These are phyloP conservation scores for Raffaelea arxii DNA, from an alignment of 2,329 filamentous ascomycete species.

Conservation along the genomic window DNA sequence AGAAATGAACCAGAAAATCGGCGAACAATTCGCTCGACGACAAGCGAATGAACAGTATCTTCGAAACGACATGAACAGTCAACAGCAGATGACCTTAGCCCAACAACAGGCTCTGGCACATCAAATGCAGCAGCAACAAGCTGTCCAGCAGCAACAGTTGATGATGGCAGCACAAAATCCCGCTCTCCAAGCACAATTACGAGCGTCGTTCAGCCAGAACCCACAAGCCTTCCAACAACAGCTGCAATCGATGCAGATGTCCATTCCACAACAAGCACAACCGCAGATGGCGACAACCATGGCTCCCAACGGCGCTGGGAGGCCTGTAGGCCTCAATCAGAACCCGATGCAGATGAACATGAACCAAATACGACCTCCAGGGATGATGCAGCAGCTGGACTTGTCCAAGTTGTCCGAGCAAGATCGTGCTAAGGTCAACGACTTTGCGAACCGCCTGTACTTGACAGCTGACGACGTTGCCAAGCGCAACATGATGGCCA, in stretches of 20 bases:
- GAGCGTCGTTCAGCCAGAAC: conserved; percentile 35
- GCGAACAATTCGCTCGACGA: conserved; percentile 41
- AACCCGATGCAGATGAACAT: conserved; percentile 29
- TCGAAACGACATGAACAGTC: conserved; percentile 38
- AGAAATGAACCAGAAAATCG: conserved; percentile 32
- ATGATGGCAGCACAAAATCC: conserved; percentile 42
- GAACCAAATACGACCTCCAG: no score
- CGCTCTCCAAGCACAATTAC: conserved; percentile 37
- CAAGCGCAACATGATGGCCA: conserved; percentile 30
- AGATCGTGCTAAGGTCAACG: conserved; percentile 35
- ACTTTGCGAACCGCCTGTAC: conserved; percentile 32
- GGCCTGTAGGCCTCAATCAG: conserved; percentile 31
- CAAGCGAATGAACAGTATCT: conserved; percentile 39
- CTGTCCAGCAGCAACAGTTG: conserved; percentile 24
- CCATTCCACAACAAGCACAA: conserved; percentile 36
- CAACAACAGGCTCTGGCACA: conserved; percentile 15
- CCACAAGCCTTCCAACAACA: conserved; percentile 48
- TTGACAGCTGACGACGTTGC: conserved; percentile 31
- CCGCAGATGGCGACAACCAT: conserved; percentile 28
- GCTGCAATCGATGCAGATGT: conserved; percentile 49
- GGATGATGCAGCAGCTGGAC: conserved; percentile 13
- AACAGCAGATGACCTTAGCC: conserved; percentile 22
- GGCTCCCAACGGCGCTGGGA: conserved; percentile 15
- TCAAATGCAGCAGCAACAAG: conserved; percentile 10
- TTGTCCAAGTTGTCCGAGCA: conserved; percentile 29